Base-by-base conservation (phyloP, 352 stramenopile genomes). In the Thalassiosira delicatula region DNA sequence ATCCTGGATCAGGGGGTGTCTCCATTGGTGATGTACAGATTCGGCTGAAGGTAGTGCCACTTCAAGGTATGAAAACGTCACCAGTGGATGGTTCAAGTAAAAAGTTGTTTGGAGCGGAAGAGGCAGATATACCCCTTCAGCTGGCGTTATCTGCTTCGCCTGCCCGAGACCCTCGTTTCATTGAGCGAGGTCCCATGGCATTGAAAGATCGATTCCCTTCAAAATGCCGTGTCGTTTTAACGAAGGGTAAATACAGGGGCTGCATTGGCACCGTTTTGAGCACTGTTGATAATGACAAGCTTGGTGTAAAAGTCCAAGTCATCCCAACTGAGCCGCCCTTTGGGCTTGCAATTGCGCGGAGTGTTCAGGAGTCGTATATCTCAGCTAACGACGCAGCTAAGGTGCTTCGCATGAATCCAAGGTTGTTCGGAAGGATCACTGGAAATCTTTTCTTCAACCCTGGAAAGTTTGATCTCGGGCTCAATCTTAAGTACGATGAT, bases 51-150 rank as follows among this genome's bases (percentile, higher is more conserved):
- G 94, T 99, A 3, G 78, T 96, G 3, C 86, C 92, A 21, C 82
- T 97, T 8, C 93, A 96, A 63, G 94, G 94, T 66, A 98, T 99
- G 95, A 93, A 97, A 53, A 96, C 95, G n/a, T 97, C 98, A 78
- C 88, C 94, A 0, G 75, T 88, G 1, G 98, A 97, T 59, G 97
- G 97, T 29, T 96, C 95, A 1, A 94, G 96, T 30, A 95, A 95
- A 62, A 98, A 99, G 87, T 91, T 98, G 29, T 99, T 98, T 88
- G 96, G 96, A 51, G 92, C 94, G 25, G 91, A 96, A 14, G 96
- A 98, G 84, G 95, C 97, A 21, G 92, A 98, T 33, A 92, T 99
- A 61, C 97, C 98, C 4, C 91, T 97, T n/a, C 97, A 99, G 79
- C 89, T 99, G 56, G 95, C 95, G 12, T 91, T 99, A 23, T 95